Evolutionary conservation across 2,329 filamentous ascomycete genomes (phyloP), one percentile per base, ranked within the genome.

Genomic region (Beauveria medogensis): DNA sequence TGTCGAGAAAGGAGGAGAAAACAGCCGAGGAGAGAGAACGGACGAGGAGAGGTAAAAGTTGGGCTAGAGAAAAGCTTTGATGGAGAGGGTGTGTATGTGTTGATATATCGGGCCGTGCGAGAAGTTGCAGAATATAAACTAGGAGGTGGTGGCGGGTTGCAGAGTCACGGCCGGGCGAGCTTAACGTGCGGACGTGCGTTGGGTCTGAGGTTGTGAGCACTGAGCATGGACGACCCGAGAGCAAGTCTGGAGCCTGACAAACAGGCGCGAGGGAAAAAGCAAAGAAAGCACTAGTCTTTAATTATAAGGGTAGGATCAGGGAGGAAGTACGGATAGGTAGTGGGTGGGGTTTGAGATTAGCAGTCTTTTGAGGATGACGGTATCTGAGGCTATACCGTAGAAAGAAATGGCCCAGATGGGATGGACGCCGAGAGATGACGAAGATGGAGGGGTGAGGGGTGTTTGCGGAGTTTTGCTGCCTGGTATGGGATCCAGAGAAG

Each of bases 91-190:
- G 46, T 6, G 22, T 12, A n/a, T 40, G 30, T 58, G 28, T 50
- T 43, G 18, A 24, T 58, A 50, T 58, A 58, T 24, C 34, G 30
- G 59, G 59, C 28, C 52, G 50, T 55, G 59, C 53, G 54, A 48
- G 46, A 40, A 40, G 53, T 37, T 6, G 55, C 26, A 30, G 50
- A 34, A 20, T 37, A 20, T 37, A 37, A 37, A 16, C 34, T 34
- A 30, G 41, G 20, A 54, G 52, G 52, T 41, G 37, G 34, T 16
- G 55, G 55, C 46, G 55, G 30, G 16, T 22, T 26, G 55, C 6
- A 50, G 44, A 57, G 55, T 58, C 55, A 50, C 26, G 41, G 41
- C 37, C 26, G n/a, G 43, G 37, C 26, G 44, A 22, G 44, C 37
- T 56, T 24, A 56, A 46, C 10, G 54, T 46, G 41, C 54, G 44